Evolutionary conservation across 768 basidiomycete genomes (phyloP), one percentile per base, ranked within the genome.

Genomic region (Hygrophoropsis aurantiaca): DNA sequence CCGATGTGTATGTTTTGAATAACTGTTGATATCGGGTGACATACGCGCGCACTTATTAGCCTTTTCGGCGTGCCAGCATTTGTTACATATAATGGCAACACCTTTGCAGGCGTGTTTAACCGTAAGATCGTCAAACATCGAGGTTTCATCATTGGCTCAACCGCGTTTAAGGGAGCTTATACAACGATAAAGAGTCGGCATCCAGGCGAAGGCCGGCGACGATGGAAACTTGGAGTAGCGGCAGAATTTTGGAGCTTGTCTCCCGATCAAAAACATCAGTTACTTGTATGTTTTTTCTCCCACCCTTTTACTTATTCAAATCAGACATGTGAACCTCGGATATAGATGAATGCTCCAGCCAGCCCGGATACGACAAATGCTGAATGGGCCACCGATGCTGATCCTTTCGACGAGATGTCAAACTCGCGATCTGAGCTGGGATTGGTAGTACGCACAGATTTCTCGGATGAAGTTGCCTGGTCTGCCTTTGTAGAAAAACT

Each of bases 371-470:
- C 25, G 10, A 51, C 54, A 3, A 42, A 45, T 34, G 57, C 55
- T 25, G 63, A 63, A 38, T 62, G 59, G 44, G 49, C 53, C 33
- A 57, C 49, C 6, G 84, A 84, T 57, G 59, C 61, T 8, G 86
- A 88, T 62, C 78, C 78, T 2, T 58, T 78, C 49, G 85, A 87
- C 60, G 59, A 58, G 10, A 51, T 69, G 41, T 53, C 77, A 25
- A 61, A 68, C 18, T 72, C 79, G 19, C 73, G 67, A 6, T 72
- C 72, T 1, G 78, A 79, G 47, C 56, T 81, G 34, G 86, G 86
- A 11, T 56, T 90, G 49, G 59, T 90, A 38, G 59, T 90, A n/a
- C 81, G 89, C 32, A 84, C 87, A 9, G 86, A 90, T 56, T 90
- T 76, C 60, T 73, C 80, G 8, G 66, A 86, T 58, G 84, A 89